These are phyloP conservation scores for Peronospora belbahrii DNA, from an alignment of 352 stramenopile genomes.

Conservation along the genomic window DNA sequence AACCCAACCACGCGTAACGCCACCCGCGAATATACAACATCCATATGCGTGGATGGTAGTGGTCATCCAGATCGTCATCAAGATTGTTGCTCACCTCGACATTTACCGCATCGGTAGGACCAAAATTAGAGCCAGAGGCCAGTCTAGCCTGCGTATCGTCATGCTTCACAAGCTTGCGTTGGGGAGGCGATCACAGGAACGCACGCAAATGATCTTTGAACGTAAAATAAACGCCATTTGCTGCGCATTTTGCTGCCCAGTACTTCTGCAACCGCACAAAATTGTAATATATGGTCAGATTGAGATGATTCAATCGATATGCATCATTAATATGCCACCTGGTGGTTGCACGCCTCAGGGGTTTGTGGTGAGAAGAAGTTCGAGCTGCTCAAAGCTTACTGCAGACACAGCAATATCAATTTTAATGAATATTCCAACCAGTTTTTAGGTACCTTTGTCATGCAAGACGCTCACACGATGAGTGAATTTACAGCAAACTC, in stretches of 20 bases:
- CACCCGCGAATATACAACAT: conserved; percentile 44
- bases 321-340: conserved; percentile 20
- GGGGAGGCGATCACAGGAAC: conserved; percentile 57
- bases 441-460: background rate
- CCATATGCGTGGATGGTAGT: conserved; percentile 11
- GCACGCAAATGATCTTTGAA: conserved; percentile 77
- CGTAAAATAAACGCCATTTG: conserved; percentile 67
- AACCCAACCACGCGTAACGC: conserved; percentile 58
- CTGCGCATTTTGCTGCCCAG: conserved; percentile 60
- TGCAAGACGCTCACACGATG: conserved; percentile 28
- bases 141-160: conserved; percentile 27
- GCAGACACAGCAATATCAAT: background rate
- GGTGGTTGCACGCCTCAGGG: conserved; percentile 46
- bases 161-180: conserved; percentile 54
- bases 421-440: background rate
- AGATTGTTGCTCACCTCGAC: conserved; percentile 12
- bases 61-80: conserved; percentile 16
- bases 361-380: conserved; percentile 70
- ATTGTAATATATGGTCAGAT: background rate
- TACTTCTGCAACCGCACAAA: conserved; percentile 36
- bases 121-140: conserved; percentile 2
- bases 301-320: background rate
- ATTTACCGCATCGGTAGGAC: conserved; percentile 7
- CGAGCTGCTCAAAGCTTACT: conserved; percentile 83
- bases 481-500: conserved; percentile 77